Evolutionary conservation across 176 grass and related monocot species (phyloP).

Genomic region (Bonia amplexicaulis): DNA sequence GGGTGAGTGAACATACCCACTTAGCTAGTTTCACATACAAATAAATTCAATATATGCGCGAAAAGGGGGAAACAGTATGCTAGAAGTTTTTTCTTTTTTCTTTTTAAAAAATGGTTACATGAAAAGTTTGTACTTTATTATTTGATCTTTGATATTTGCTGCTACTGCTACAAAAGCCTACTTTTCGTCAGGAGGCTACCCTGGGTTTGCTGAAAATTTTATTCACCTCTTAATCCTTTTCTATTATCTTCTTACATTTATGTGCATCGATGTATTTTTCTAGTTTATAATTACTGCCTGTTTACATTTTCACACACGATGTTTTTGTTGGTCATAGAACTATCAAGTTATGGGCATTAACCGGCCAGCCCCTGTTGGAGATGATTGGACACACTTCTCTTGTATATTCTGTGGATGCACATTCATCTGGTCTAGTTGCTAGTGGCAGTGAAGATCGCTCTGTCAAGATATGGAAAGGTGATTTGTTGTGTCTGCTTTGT

Average conservation of each 20-base stretch:
- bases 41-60: not conserved
- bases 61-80: not conserved
- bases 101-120: not conserved
- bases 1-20: slow-evolving; percentile 47
- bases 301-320: slow-evolving; percentile 7
- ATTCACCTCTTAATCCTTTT: not conserved
- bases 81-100: not conserved
- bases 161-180: not conserved
- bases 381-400: slow-evolving; percentile 95
- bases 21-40: not conserved
- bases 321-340: slow-evolving; percentile 46
- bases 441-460: slow-evolving; percentile 90
- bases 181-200: not conserved
- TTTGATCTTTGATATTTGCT: slow-evolving; percentile 8
- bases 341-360: slow-evolving; percentile 87
- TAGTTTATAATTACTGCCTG: not conserved
- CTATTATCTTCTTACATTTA: not conserved
- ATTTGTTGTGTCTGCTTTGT: slow-evolving; percentile 21
- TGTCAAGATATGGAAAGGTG: slow-evolving; percentile 97
- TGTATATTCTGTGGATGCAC: slow-evolving; percentile 85
- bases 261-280: not conserved
- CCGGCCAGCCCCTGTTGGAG: slow-evolving; percentile 82
- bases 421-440: slow-evolving; percentile 90
- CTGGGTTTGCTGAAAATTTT: not conserved
- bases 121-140: not conserved